Conservation (phyloP, 306 rosid species). For the Quercus suber region DNA sequence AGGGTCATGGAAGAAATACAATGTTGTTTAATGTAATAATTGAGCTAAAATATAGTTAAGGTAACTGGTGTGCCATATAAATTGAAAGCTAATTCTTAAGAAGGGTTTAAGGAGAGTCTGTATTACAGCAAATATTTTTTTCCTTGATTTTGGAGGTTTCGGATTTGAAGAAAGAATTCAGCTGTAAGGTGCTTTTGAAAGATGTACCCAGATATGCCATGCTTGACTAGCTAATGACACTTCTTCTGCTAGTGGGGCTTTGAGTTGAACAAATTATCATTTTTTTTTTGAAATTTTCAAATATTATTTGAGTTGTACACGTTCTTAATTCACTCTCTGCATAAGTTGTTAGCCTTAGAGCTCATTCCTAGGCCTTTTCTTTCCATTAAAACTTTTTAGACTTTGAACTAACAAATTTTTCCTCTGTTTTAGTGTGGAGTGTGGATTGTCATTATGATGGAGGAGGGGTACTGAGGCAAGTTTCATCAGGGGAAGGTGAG, state of each 20-base stretch:
- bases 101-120: too few relatives aligned
- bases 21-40: not conserved
- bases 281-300: too few relatives aligned
- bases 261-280: too few relatives aligned
- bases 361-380: too few relatives aligned
- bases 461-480: constrained; percentile 24
- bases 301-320: too few relatives aligned
- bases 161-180: not conserved
- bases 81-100: not conserved
- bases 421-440: too few relatives aligned
- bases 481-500: constrained; percentile 40
- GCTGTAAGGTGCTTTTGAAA: not conserved
- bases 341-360: too few relatives aligned
- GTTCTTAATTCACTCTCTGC: too few relatives aligned
- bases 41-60: not conserved
- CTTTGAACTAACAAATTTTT: too few relatives aligned
- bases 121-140: not conserved
- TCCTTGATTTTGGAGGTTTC: not conserved
- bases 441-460: constrained; percentile 20
- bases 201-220: not conserved
- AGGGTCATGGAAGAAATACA: not conserved
- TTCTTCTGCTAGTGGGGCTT: too few relatives aligned
- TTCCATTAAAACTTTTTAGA: too few relatives aligned
- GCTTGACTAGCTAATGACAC: not conserved
- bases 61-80: not conserved